Evolutionary conservation across 495 filamentous ascomycete genomes (phyloP), one percentile per base, ranked within the genome.

Genomic region (Hyphodiscus hymeniophilus): DNA sequence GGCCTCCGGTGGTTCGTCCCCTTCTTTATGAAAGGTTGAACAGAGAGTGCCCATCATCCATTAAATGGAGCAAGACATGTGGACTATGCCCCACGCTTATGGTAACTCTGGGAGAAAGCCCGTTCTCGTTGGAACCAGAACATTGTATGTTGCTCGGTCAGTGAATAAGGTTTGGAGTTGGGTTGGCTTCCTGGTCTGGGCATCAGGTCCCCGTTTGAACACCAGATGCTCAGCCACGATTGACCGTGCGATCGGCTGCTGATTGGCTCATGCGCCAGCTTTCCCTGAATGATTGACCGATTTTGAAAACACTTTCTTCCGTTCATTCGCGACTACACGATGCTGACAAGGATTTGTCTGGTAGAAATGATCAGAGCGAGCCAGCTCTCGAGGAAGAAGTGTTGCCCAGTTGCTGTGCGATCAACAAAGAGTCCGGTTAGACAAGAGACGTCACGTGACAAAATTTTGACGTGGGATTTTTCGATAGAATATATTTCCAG

Each of bases 11-110:
- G 46, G 43, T 17, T 47, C 47, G 43, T 51, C 51, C n/a, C 47
- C 42, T 17, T 51, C 51, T 51, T 58, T 58, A 58, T 58, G 45
- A 53, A 53, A 26, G 22, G 42, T 41, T 11, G 50, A 57, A 39
- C 54, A 57, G 28, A 50, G 42, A 47, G 47, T 46, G 47, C 50
- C 54, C 54, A 57, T 53, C 35, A n/a, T 28, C 54, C 42, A 51
- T 26, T 55, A 41, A 40, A 33, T 36, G 48, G 4, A 4, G 16
- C 3, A 36, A 31, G 15, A 34, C 42, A 48, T 23, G 23, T 32
- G 28, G 41, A 32, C 51, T 49, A 50, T 46, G 51, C 42, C 26
- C 48, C 35, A 38, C 38, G 33, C 32, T 53, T 42, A 8, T 16
- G n/a, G 26, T 40, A 45, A 42, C 43, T 39, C 50, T 38, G 21